phyloP scores from a whole-genome alignment of 2,329 filamentous ascomycete genomes.

The Trichoderma sp. region DNA sequence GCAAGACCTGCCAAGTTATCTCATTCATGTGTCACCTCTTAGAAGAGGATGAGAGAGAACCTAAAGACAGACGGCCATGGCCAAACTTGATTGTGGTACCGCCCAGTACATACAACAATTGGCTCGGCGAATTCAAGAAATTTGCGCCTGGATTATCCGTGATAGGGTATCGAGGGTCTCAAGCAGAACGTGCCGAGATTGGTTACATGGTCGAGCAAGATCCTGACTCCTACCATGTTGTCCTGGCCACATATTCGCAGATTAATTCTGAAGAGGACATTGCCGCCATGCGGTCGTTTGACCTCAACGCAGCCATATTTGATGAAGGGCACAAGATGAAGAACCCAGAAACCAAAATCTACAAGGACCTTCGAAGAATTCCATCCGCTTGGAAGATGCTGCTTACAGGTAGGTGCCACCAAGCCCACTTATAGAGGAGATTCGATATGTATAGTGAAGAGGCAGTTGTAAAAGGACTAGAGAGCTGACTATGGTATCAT shows the following conservation, averaged over 20 bases:
- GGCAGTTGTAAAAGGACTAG: background rate
- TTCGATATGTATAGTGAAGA: background rate
- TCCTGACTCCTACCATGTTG: slow-evolving; percentile 61
- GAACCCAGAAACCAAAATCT: slow-evolving; percentile 79
- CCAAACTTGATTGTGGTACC: slow-evolving; percentile 85
- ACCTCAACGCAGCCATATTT: slow-evolving; percentile 65
- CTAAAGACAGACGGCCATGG: slow-evolving; percentile 49
- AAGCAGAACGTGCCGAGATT: slow-evolving; percentile 65
- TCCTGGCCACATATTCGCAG: slow-evolving; percentile 62
- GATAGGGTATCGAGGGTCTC: slow-evolving; percentile 66
- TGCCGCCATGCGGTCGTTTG: slow-evolving; percentile 47
- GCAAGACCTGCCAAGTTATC: slow-evolving; percentile 97
- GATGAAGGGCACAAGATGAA: slow-evolving; percentile 95
- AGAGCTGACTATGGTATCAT: slow-evolving; percentile 23
- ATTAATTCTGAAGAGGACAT: slow-evolving; percentile 52
- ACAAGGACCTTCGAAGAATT: slow-evolving; percentile 75
- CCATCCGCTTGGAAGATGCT: slow-evolving; percentile 80
- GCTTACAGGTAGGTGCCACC: slow-evolving; percentile 46
- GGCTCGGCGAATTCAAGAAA: slow-evolving; percentile 83
- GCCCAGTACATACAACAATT: slow-evolving; percentile 92
- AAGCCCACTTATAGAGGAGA: too few relatives aligned
- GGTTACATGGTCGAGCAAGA: slow-evolving; percentile 64
- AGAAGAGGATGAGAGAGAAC: slow-evolving; percentile 52
- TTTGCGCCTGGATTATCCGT: slow-evolving; percentile 80
- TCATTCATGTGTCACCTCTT: slow-evolving; percentile 83